Conservation (phyloP, 768 basidiomycete species). For the Asterophora parasitica region DNA sequence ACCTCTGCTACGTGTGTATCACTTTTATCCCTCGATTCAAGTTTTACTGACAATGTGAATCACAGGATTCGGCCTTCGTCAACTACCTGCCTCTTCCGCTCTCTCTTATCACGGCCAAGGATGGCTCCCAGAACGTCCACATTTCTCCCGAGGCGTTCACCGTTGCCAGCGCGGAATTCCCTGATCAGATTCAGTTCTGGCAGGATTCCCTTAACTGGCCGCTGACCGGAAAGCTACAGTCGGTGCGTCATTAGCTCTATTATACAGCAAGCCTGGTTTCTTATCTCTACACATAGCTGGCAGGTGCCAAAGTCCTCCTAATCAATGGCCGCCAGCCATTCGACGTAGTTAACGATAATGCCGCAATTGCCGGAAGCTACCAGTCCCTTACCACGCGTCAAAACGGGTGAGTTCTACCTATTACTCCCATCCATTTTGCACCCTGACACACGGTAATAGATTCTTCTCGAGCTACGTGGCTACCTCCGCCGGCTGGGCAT, state of each 20-base stretch:
- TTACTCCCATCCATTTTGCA: neutral
- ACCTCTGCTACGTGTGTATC: slow-evolving; percentile 49
- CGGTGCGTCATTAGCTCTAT: slow-evolving; percentile 24
- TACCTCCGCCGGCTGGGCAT: slow-evolving; percentile 34
- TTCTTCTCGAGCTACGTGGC: slow-evolving; percentile 43
- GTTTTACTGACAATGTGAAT: too few relatives aligned
- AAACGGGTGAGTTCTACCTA: slow-evolving; percentile 31
- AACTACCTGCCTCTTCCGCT: slow-evolving; percentile 48
- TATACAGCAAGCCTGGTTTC: neutral
- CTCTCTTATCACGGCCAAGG: slow-evolving; percentile 38
- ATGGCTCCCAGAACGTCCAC: slow-evolving; percentile 43
- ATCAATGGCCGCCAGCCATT: slow-evolving; percentile 52
- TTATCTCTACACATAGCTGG: slow-evolving; percentile 22
- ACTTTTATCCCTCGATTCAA: neutral
- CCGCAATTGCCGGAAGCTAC: slow-evolving; percentile 45
- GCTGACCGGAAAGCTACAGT: slow-evolving; percentile 42
- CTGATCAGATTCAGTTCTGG: slow-evolving; percentile 50
- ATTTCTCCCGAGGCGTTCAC: slow-evolving; percentile 51
- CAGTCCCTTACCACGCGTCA: slow-evolving; percentile 49
- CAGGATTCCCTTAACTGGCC: slow-evolving; percentile 43
- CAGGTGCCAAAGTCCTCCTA: slow-evolving; percentile 48
- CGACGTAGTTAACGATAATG: slow-evolving; percentile 47
- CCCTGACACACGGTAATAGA: slow-evolving; percentile 17
- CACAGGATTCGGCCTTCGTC: slow-evolving; percentile 30
- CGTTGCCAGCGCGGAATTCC: slow-evolving; percentile 46